Evolutionary conservation across 225 moss, liverwort and hornwort species (phyloP).

Genomic region (Pseudoscleropodium purum): DNA sequence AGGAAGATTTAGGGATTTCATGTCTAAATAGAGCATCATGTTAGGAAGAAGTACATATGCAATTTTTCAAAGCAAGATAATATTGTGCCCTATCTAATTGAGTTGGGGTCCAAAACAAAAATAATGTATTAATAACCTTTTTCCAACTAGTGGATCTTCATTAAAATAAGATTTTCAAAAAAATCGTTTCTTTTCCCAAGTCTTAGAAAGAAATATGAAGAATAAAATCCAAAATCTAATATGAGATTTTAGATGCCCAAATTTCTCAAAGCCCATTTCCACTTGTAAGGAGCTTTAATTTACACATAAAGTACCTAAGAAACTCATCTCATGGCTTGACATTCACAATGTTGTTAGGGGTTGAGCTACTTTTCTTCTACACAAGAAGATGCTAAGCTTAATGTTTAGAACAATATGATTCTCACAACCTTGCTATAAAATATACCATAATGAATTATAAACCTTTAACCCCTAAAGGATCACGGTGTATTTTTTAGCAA

Average conservation of each 20-base stretch:
- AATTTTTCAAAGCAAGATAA: background rate
- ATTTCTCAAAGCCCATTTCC: accelerated
- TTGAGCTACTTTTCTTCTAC: background rate
- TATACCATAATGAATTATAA: background rate
- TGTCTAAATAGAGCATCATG: background rate
- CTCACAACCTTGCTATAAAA: background rate
- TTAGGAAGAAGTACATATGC: background rate
- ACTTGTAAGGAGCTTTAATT: background rate
- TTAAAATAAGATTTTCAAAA: background rate
- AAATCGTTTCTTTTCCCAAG: accelerated
- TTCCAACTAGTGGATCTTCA: background rate
- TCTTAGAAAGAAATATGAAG: background rate
- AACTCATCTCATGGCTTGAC: background rate
- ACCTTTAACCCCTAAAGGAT: too few relatives aligned
- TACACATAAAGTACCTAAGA: too few relatives aligned
- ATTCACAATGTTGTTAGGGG: background rate
- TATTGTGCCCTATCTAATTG: background rate
- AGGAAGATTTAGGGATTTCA: background rate
- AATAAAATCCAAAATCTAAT: background rate
- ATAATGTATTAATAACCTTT: accelerated
- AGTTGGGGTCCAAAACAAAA: background rate
- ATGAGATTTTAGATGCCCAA: background rate
- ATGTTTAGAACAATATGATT: background rate
- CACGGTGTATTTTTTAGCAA: too few relatives aligned
- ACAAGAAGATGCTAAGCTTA: background rate